phyloP scores from a whole-genome alignment of 2,329 filamentous ascomycete species.

The Phaeosphaeria sp. region DNA sequence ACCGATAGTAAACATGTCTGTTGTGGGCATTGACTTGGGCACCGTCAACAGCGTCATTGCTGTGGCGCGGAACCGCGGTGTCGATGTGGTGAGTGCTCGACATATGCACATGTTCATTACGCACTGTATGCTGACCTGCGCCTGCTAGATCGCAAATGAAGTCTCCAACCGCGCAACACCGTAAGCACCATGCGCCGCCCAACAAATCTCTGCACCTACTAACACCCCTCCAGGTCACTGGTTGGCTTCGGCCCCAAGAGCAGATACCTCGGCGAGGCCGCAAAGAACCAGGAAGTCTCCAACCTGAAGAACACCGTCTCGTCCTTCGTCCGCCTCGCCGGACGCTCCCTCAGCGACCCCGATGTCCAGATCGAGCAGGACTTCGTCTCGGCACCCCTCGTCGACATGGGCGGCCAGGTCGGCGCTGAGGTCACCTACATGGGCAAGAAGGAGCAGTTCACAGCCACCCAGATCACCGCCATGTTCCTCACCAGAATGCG shows the following conservation, averaged over 20 bases:
- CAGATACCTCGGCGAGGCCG: conserved; percentile 91
- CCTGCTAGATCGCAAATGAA: conserved; percentile 88
- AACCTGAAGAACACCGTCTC: conserved; percentile 99
- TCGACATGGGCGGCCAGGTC: conserved; percentile 92
- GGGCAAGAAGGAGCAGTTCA: conserved; percentile 94
- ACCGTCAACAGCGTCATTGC: conserved; percentile 96
- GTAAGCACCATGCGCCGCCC: conserved; percentile 65
- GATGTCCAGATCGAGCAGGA: conserved; percentile 93
- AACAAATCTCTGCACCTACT: conserved; percentile 14
- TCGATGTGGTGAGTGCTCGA: conserved; percentile 85
- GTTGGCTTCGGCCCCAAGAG: conserved; percentile 94
- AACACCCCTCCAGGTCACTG: conserved; percentile 65
- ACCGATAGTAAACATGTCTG: conserved; percentile 61
- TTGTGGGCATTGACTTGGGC: conserved; percentile 89
- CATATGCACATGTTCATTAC: conserved; percentile 2
- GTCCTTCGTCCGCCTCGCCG: conserved; percentile 89
- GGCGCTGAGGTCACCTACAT: conserved; percentile 93
- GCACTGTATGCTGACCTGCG: conserved; percentile 38
- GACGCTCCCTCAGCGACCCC: conserved; percentile 84
- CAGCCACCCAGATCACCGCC: conserved; percentile 88
- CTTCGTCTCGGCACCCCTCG: conserved; percentile 82
- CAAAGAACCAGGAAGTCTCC: conserved; percentile 98
- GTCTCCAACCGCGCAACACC: conserved; percentile 98
- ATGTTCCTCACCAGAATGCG: conserved; percentile 98
- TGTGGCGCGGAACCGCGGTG: conserved; percentile 96